phyloP scores from a whole-genome alignment of 2,329 filamentous ascomycete species.

The Pseudocercospora cruenta region DNA sequence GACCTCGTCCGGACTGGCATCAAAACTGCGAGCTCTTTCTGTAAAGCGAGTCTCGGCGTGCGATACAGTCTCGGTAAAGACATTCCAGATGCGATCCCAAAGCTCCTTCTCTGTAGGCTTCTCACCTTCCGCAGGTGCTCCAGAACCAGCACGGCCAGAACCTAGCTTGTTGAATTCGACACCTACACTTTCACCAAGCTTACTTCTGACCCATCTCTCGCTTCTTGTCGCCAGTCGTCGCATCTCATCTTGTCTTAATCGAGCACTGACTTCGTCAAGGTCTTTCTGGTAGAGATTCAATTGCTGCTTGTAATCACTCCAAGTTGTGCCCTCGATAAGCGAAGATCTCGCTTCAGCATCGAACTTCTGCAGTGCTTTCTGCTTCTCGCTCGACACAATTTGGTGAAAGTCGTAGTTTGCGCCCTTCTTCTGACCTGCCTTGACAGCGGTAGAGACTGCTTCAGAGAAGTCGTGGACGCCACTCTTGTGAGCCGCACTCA shows the following conservation, averaged over 20 bases:
- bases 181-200: slow-evolving; percentile 83
- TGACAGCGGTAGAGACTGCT: slow-evolving; percentile 83
- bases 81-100: slow-evolving; percentile 93
- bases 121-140: slow-evolving; percentile 76
- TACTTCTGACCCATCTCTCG: slow-evolving; percentile 89
- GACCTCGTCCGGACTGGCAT: slow-evolving; percentile 88
- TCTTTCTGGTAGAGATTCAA: slow-evolving; percentile 83
- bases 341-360: slow-evolving; percentile 74
- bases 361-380: slow-evolving; percentile 73
- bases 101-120: slow-evolving; percentile 82
- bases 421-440: slow-evolving; percentile 88
- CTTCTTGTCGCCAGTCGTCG: slow-evolving; percentile 85
- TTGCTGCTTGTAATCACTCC: slow-evolving; percentile 86
- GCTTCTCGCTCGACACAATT: slow-evolving; percentile 84
- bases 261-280: slow-evolving; percentile 81
- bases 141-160: slow-evolving; percentile 79
- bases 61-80: slow-evolving; percentile 79
- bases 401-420: slow-evolving; percentile 91
- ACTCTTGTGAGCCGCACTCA: slow-evolving; percentile 84
- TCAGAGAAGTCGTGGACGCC: slow-evolving; percentile 85
- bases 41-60: slow-evolving; percentile 86
- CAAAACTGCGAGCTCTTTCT: slow-evolving; percentile 88
- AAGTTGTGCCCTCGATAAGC: slow-evolving; percentile 76
- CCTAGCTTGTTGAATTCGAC: slow-evolving; percentile 96
- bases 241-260: slow-evolving; percentile 93